Conservation (phyloP, 2,329 filamentous ascomycete species). For the Xylariaceae sp. region DNA sequence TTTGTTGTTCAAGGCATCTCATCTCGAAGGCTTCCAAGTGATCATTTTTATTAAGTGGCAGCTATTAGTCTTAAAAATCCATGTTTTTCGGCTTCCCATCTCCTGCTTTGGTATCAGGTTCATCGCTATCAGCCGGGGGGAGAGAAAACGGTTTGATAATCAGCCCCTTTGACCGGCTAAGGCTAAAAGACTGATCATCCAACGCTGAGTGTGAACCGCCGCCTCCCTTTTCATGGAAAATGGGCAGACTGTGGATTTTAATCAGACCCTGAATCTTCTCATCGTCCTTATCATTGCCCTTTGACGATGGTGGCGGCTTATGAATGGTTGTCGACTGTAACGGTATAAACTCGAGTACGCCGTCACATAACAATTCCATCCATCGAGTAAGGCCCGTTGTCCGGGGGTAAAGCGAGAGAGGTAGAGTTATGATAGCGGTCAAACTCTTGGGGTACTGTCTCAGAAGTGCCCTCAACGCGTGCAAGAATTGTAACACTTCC, state of each 20-base stretch:
- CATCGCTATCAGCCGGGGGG: conserved; percentile 67
- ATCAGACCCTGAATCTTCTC: conserved; percentile 83
- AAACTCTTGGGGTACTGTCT: conserved; percentile 59
- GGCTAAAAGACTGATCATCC: conserved; percentile 83
- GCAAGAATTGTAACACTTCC: conserved; percentile 73
- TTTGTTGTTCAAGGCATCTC: too few relatives aligned
- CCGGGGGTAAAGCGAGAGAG: conserved; percentile 73
- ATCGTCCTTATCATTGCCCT: conserved; percentile 47
- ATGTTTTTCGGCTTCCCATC: conserved; percentile 55
- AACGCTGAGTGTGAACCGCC: conserved; percentile 68
- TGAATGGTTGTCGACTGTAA: conserved; percentile 53
- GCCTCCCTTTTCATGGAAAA: conserved; percentile 84
- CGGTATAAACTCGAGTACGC: conserved; percentile 77
- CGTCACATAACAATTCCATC: conserved; percentile 80
- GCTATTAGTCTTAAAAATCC: conserved; percentile 57
- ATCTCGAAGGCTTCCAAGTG: not conserved
- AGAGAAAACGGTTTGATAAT: conserved; percentile 84
- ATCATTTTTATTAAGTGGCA: not conserved
- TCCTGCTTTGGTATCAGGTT: conserved; percentile 50
- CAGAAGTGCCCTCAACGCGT: conserved; percentile 69
- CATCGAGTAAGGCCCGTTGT: conserved; percentile 71
- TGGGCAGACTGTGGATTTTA: conserved; percentile 73
- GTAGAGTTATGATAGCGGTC: conserved; percentile 70
- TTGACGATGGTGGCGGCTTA: conserved; percentile 47
- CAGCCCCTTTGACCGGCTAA: conserved; percentile 74